Evolutionary conservation across 208 protist species (phyloP).

Genomic region (Trypanosomatidae sp.): DNA sequence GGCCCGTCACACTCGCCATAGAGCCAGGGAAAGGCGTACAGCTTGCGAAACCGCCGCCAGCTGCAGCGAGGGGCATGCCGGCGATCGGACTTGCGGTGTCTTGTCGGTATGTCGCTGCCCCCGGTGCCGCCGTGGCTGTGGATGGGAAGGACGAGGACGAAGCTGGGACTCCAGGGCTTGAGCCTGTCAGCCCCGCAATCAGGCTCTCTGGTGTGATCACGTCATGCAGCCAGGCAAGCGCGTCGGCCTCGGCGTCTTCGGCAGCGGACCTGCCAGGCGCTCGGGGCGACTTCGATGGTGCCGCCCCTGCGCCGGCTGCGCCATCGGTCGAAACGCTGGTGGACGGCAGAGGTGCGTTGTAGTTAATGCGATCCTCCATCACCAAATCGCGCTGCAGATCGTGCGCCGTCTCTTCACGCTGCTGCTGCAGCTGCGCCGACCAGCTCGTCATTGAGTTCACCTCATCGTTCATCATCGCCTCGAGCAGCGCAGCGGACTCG

Average conservation of each 20-base stretch:
- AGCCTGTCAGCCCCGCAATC: slow-evolving; percentile 16
- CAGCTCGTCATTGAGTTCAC: slow-evolving; percentile 29
- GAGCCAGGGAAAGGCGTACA: neutral
- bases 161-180: slow-evolving; percentile 1
- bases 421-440: slow-evolving; percentile 17
- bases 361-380: slow-evolving; percentile 63
- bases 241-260: slow-evolving; percentile 42
- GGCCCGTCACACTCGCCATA: slow-evolving; percentile 5
- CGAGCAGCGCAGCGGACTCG: slow-evolving; percentile 77
- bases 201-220: slow-evolving; percentile 63
- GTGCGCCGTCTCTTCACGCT: slow-evolving; percentile 25
- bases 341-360: slow-evolving; percentile 29
- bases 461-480: slow-evolving; percentile 70
- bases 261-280: slow-evolving; percentile 4
- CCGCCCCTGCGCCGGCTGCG: neutral
- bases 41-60: neutral
- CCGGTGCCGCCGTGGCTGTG: neutral
- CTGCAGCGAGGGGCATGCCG: neutral
- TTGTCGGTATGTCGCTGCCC: neutral
- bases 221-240: slow-evolving; percentile 85
- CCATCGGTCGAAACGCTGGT: neutral
- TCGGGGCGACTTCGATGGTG: neutral
- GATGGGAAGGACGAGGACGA: neutral
- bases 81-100: neutral
- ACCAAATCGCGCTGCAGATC: slow-evolving; percentile 50